A percentile compares a stretch with the other conserved stretches of the same genome.
These are phyloP conservation scores for Stylosanthes scabra DNA, from an alignment of 331 rosid species.

Conservation along the genomic window DNA sequence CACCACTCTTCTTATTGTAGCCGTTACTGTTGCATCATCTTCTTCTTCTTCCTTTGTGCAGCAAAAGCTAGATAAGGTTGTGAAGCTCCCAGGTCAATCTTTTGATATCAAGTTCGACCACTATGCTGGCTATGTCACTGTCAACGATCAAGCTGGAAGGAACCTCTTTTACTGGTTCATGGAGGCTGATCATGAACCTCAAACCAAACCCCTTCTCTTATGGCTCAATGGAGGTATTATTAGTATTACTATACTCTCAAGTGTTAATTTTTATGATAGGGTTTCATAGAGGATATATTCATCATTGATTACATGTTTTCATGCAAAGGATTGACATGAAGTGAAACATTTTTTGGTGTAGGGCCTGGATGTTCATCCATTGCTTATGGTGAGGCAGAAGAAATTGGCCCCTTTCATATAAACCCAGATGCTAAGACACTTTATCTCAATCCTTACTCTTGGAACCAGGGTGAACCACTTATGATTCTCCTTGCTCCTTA, in stretches of 20 bases:
- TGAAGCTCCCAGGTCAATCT: constrained; percentile 65
- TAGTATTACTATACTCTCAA: too few species aligned
- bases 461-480: constrained; percentile 70
- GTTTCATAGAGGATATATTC: too few species aligned
- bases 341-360: constrained; percentile 27
- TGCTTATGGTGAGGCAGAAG: constrained; percentile 92
- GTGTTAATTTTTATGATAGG: too few species aligned
- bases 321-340: neutral
- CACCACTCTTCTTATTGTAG: constrained; percentile 41
- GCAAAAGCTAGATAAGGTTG: constrained; percentile 57
- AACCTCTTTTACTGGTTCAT: constrained; percentile 81
- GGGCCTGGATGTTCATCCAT: constrained; percentile 98
- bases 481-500: neutral
- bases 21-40: constrained; percentile 25
- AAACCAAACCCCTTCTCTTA: constrained; percentile 70
- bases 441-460: constrained; percentile 76
- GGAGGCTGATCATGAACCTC: constrained; percentile 69
- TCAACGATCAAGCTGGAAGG: constrained; percentile 68
- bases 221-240: constrained; percentile 85
- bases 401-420: constrained; percentile 88
- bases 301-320: too few species aligned
- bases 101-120: constrained; percentile 66
- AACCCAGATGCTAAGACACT: constrained; percentile 68
- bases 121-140: constrained; percentile 76
- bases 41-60: constrained; percentile 43